These are phyloP conservation scores for Cairneyella variabilis DNA, from an alignment of 495 filamentous ascomycete species.

Conservation along the genomic window DNA sequence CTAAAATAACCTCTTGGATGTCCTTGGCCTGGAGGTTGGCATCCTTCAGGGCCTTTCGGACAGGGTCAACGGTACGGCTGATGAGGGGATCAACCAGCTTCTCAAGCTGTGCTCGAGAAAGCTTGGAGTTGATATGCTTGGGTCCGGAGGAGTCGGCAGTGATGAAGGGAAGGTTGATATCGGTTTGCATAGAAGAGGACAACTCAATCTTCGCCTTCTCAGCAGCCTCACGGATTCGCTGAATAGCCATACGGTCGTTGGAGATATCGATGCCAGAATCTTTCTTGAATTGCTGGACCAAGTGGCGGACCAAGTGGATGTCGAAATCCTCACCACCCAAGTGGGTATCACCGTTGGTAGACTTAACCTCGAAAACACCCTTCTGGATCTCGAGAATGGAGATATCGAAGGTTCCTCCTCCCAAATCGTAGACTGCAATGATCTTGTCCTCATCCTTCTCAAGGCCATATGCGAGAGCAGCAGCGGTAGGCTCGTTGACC, in stretches of 20 bases:
- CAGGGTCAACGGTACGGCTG: slow-evolving; percentile 79
- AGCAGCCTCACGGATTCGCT: slow-evolving; percentile 97
- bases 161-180: slow-evolving; percentile 99
- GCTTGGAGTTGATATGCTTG: slow-evolving; percentile 96
- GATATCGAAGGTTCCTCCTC: slow-evolving; percentile 98
- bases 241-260: slow-evolving; percentile 95
- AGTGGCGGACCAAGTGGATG: slow-evolving; percentile 90
- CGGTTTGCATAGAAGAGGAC: slow-evolving; percentile 92
- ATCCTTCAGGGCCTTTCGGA: slow-evolving; percentile 97
- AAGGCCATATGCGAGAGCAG: slow-evolving; percentile 90
- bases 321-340: slow-evolving; percentile 99
- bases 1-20: slow-evolving; percentile 97
- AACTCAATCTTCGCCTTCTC: slow-evolving; percentile 99
- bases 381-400: slow-evolving; percentile 96
- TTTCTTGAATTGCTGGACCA: slow-evolving; percentile 95
- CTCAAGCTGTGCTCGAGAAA: slow-evolving; percentile 92
- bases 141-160: slow-evolving; percentile 91
- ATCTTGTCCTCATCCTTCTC: slow-evolving; percentile 90
- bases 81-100: slow-evolving; percentile 89
- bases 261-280: slow-evolving; percentile 89
- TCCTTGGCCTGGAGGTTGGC: slow-evolving; percentile 91
- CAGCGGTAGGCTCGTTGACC: slow-evolving; percentile 94
- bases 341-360: slow-evolving; percentile 97
- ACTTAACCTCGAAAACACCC: slow-evolving; percentile 98
- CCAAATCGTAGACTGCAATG: slow-evolving; percentile 95